Conservation (phyloP, 106 monocot species). For the Posidonia australis region DNA sequence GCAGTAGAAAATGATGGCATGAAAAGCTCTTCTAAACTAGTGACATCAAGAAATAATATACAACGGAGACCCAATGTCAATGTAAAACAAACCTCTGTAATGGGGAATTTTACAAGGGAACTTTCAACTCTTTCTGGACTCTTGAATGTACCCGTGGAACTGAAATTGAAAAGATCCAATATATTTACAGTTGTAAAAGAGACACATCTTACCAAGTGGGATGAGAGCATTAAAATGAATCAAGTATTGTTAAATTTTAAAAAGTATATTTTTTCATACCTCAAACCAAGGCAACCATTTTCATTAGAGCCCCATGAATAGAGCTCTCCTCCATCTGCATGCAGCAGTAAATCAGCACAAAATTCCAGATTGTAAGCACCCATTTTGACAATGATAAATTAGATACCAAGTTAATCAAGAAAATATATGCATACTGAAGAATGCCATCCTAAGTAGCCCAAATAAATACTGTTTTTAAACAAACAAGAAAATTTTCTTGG, state of each 20-base stretch:
- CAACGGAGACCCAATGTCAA: not conserved
- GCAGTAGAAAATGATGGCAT: not conserved
- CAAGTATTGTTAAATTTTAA: no score
- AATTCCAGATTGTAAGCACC: not conserved
- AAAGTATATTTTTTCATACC: conserved; percentile 28
- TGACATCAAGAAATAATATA: not conserved
- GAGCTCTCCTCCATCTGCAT: conserved; percentile 54
- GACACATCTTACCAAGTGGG: no score
- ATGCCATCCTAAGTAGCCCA: not conserved
- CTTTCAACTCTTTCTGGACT: conserved; percentile 50
- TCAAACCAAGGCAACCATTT: conserved; percentile 96
- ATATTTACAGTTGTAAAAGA: not conserved
- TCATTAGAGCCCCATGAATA: conserved; percentile 97
- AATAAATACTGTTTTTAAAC: no score
- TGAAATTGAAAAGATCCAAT: conserved; percentile 19
- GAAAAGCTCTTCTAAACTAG: not conserved
- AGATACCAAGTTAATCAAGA: not conserved
- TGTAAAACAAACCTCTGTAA: conserved; percentile 39
- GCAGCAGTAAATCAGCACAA: not conserved
- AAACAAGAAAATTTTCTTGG: no score
- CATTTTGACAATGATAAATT: not conserved
- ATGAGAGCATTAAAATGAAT: no score
- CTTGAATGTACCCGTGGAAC: conserved; percentile 42
- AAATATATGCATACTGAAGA: not conserved
- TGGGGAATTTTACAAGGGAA: conserved; percentile 38